These are phyloP conservation scores for Scleroderma bovista DNA, from an alignment of 768 basidiomycete genomes.

Conservation along the genomic window DNA sequence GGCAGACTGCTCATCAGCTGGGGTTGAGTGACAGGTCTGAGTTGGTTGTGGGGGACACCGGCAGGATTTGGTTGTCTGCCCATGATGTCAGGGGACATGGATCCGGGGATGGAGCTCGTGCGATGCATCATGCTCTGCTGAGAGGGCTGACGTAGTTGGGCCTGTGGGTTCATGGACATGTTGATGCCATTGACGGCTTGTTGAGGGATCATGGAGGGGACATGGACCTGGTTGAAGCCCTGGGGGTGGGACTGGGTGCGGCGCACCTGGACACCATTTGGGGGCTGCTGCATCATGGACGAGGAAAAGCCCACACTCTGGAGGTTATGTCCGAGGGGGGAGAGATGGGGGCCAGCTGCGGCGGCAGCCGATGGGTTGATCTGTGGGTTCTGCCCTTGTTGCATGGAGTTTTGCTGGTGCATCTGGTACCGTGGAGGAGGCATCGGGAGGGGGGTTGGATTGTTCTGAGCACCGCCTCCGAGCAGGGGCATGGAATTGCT, in stretches of 20 bases:
- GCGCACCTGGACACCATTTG: conserved; percentile 35
- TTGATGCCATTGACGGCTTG: conserved; percentile 32
- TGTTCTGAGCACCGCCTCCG: conserved; percentile 23
- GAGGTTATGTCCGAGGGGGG: conserved; percentile 30
- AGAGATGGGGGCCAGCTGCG: conserved; percentile 24
- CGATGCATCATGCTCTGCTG: conserved; percentile 31
- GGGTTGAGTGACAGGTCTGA: conserved; percentile 39
- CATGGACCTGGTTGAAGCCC: conserved; percentile 36
- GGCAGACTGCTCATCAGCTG: conserved; percentile 44
- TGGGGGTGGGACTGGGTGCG: conserved; percentile 58
- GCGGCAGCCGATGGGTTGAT: conserved; percentile 25
- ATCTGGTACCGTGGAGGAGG: conserved; percentile 25
- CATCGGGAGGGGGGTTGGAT: conserved; percentile 19
- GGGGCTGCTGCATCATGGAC: conserved; percentile 37
- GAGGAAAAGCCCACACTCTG: conserved; percentile 39
- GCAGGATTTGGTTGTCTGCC: conserved; percentile 34
- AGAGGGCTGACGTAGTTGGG: conserved; percentile 31
- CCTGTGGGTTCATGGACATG: conserved; percentile 43
- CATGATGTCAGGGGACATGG: conserved; percentile 42
- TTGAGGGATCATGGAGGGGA: conserved; percentile 30
- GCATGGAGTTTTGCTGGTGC: conserved; percentile 32
- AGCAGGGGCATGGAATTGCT: conserved; percentile 38
- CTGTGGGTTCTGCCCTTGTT: conserved; percentile 34
- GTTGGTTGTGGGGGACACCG: conserved; percentile 38
- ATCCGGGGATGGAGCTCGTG: conserved; percentile 29